A percentile compares a stretch with the other conserved stretches of the same genome.
These are phyloP conservation scores for Gremmenia infestans DNA, from an alignment of 2,329 filamentous ascomycete genomes.

Conservation along the genomic window DNA sequence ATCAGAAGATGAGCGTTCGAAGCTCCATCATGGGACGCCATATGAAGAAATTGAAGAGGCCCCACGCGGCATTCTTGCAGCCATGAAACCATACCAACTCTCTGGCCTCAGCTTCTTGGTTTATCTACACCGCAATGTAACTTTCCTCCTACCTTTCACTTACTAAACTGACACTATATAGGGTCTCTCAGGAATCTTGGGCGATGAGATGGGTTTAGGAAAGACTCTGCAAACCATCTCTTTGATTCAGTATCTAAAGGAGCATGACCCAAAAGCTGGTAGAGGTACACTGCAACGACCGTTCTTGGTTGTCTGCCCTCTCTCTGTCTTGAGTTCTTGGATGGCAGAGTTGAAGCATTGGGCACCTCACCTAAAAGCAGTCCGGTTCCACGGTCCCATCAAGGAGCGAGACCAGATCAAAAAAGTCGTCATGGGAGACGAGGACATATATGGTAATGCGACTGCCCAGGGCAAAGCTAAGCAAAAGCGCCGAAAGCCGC, in stretches of 20 bases:
- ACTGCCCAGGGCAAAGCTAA: conserved; percentile 27
- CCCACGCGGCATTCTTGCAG: conserved; percentile 38
- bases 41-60: conserved; percentile 28
- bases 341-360: conserved; percentile 42
- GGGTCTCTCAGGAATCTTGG: conserved; percentile 40
- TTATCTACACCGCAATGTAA: conserved; percentile 38
- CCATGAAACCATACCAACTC: conserved; percentile 47
- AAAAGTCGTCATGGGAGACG: conserved; percentile 40
- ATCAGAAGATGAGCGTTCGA: conserved; percentile 17
- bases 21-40: conserved; percentile 22
- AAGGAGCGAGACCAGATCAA: conserved; percentile 42
- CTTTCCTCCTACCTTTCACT: background rate
- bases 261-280: conserved; percentile 32
- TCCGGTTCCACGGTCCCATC: conserved; percentile 43
- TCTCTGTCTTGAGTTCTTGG: conserved; percentile 47
- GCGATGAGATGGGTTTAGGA: conserved; percentile 47
- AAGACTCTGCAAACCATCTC: conserved; percentile 46
- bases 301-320: conserved; percentile 44
- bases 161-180: conserved; percentile 4
- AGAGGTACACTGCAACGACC: conserved; percentile 36
- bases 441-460: conserved; percentile 40
- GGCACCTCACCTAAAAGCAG: conserved; percentile 41
- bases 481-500: conserved; percentile 18
- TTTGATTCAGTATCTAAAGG: conserved; percentile 43
- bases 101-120: conserved; percentile 45